A percentile compares a stretch with the other conserved stretches of the same genome.
These are phyloP conservation scores for Sherardia arvensis DNA, from an alignment of 257 asterid species.

Conservation along the genomic window DNA sequence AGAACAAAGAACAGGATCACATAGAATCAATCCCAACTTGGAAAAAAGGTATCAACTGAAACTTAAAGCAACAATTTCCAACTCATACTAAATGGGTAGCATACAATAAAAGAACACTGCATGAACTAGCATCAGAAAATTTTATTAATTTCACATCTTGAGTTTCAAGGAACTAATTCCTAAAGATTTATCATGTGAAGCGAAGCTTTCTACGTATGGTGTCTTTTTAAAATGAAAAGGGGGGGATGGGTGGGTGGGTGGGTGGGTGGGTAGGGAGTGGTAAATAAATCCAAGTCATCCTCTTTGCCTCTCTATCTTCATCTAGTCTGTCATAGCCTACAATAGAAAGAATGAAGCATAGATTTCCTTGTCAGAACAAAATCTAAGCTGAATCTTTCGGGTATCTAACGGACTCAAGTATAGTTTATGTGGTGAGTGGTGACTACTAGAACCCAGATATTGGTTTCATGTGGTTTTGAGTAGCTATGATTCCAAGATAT, in stretches of 20 bases:
- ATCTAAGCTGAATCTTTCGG: slow-evolving; percentile 1
- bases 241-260: too few species aligned
- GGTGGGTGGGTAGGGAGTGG: background rate
- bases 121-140: background rate
- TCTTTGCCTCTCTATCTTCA: slow-evolving; percentile 68
- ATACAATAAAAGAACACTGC: background rate
- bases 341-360: slow-evolving; percentile 39
- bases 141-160: slow-evolving; percentile 1
- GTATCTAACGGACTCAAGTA: background rate
- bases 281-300: slow-evolving; percentile 30
- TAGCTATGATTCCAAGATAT: background rate
- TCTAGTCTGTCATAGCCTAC: slow-evolving; percentile 85
- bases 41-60: background rate
- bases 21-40: background rate
- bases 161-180: background rate
- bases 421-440: background rate
- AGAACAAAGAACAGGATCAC: background rate
- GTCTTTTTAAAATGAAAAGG: slow-evolving; percentile 19
- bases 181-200: slow-evolving; percentile 6
- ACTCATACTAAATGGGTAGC: background rate
- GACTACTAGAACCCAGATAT: background rate
- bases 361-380: slow-evolving; percentile 29
- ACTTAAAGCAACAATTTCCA: background rate
- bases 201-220: slow-evolving; percentile 6
- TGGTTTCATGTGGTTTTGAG: background rate